Evolutionary conservation across 352 stramenopile genomes (phyloP).

Genomic region (Phytopythium helicoides): DNA sequence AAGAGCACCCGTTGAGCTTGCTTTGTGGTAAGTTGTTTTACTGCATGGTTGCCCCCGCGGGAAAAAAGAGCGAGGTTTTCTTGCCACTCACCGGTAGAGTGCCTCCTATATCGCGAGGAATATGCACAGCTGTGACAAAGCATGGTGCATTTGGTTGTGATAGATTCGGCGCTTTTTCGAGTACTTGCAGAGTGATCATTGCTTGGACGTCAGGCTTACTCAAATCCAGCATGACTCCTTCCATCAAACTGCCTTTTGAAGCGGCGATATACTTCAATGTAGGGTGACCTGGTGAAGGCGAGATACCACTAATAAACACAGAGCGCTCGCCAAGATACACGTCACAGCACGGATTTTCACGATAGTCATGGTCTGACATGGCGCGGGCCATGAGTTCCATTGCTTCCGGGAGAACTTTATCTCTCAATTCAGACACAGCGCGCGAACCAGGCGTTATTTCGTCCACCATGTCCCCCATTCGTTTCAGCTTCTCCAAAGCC

Average conservation of each 20-base stretch:
- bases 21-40: slow-evolving; percentile 22
- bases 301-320: slow-evolving; percentile 3
- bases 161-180: slow-evolving; percentile 15
- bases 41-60: not conserved
- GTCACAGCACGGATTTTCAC: slow-evolving; percentile 19
- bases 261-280: slow-evolving; percentile 30
- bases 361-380: slow-evolving; percentile 15
- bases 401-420: slow-evolving; percentile 13
- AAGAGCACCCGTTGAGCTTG: slow-evolving; percentile 32
- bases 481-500: slow-evolving; percentile 20
- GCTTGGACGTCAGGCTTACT: slow-evolving; percentile 17
- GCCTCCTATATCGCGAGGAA: slow-evolving; percentile 17
- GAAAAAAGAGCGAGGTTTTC: slow-evolving; percentile 2
- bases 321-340: slow-evolving; percentile 48
- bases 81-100: not conserved
- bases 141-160: not conserved
- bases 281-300: slow-evolving; percentile 2
- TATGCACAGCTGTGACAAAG: slow-evolving; percentile 17
- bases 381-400: slow-evolving; percentile 29
- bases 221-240: slow-evolving; percentile 30
- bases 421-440: slow-evolving; percentile 6
- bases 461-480: slow-evolving; percentile 13
- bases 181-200: slow-evolving; percentile 40
- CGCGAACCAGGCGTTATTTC: not conserved
- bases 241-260: slow-evolving; percentile 51